Evolutionary conservation across 306 rosid genomes (phyloP), one percentile per base, ranked within the genome.

Genomic region (Rosa multiflora): DNA sequence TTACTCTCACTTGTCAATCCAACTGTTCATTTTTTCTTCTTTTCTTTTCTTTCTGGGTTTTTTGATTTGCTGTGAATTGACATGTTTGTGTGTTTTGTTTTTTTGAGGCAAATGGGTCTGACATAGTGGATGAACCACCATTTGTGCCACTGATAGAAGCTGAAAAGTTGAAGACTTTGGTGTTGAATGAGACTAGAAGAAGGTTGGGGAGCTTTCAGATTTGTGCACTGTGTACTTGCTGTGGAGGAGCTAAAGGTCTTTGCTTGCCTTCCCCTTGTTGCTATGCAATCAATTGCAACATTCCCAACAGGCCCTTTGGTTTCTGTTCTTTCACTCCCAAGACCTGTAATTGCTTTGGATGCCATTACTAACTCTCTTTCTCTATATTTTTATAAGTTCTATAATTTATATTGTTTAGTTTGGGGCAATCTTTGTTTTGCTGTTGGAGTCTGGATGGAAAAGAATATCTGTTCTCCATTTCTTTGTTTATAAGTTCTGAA

Each of bases 231-330:
- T 96, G 99, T 74, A 96, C 99, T 39, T 96, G 99, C 86, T 96
- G 99, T 75, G 99, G 99, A 69, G 98, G 99, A 59, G 89, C 97
- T 4, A 91, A 74, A 91, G 94, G 99, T 61, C 80, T 89, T 3
- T 96, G 99, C 84, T 85, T 96, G 87, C 93, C 99, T n/a, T 90
- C 98, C 79, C 98, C 98, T 0, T 96, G 99, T 85, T 96, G 99
- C 93, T 96, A 93, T 84, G 97, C 99, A 72, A 93, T 96, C 90
- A 91, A 93, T 85, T 96, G 99, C 94, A 91, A 96, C 89, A 91
- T 96, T 77, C 99, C 99, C 26, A 85, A 96, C 83, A 88, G 92
- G 77, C 99, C 99, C 58, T 96, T 93, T 85, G 99, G 99, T 40
- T 93, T 93, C 87, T 96, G 99, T 82, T 91, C 99, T 64, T 93